phyloP scores from a whole-genome alignment of 257 asterid genomes.

The Primulina eburnea region DNA sequence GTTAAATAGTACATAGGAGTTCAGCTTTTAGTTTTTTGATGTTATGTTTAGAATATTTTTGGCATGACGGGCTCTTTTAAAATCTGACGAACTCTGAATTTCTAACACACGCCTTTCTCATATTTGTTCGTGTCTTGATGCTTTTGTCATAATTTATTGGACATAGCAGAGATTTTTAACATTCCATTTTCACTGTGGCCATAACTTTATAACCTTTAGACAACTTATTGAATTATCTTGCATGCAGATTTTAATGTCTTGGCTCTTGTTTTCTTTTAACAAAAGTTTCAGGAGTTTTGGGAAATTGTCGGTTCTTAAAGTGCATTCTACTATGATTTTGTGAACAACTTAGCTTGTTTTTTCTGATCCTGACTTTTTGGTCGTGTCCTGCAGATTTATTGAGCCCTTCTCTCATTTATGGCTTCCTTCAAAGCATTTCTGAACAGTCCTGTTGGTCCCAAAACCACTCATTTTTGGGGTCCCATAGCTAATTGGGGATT shows the following conservation, averaged over 20 bases:
- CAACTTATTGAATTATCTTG: not conserved
- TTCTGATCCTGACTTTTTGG: not conserved
- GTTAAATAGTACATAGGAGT: too few relatives aligned
- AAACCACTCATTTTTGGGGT: conserved; percentile 67
- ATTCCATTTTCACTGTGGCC: not conserved
- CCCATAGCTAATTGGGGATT: conserved; percentile 73
- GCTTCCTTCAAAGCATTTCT: conserved; percentile 61
- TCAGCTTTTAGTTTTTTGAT: too few relatives aligned
- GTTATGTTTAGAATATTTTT: too few relatives aligned
- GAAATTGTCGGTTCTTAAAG: not conserved
- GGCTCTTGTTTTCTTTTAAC: not conserved
- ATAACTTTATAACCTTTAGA: not conserved
- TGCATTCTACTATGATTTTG: not conserved
- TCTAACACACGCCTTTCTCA: not conserved
- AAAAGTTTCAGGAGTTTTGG: not conserved
- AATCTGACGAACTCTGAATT: not conserved
- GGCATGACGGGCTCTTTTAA: too few relatives aligned
- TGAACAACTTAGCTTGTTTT: not conserved
- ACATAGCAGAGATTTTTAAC: not conserved
- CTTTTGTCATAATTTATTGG: not conserved
- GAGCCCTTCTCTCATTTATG: conserved; percentile 29
- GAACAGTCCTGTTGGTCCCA: conserved; percentile 72
- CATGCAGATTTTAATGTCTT: not conserved
- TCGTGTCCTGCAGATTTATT: conserved; percentile 25
- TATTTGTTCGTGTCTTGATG: not conserved